Percentiles rank a stretch among this genome's conserved stretches.
These are phyloP conservation scores for Ambrosiella xylebori DNA, from an alignment of 2,329 filamentous ascomycete genomes.

Conservation along the genomic window DNA sequence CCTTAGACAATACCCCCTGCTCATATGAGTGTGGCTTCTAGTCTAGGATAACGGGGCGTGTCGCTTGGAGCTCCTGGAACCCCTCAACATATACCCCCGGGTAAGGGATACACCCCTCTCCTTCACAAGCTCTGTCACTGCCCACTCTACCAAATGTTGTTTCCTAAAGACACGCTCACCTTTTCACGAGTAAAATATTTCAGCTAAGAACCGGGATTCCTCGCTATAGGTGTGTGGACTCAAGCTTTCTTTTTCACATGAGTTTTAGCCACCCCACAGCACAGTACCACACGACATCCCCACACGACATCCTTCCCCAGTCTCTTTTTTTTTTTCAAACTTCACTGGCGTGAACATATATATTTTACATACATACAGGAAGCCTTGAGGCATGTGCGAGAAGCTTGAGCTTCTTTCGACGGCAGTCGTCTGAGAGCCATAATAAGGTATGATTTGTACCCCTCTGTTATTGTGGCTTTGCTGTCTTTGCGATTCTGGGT, in stretches of 20 bases:
- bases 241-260: neutral
- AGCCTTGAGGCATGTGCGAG: neutral
- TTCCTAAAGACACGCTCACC: neutral
- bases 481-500: neutral
- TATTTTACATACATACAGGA: neutral
- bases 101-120: neutral
- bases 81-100: neutral
- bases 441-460: neutral
- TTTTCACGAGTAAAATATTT: neutral
- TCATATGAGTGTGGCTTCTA: no score
- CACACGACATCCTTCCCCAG: no score
- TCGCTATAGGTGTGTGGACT: neutral
- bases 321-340: neutral
- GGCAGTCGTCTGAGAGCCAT: neutral
- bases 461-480: neutral
- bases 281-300: no score
- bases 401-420: neutral
- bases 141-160: neutral
- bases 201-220: neutral
- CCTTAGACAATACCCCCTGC: no score
- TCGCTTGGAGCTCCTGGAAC: neutral
- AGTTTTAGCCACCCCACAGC: no score
- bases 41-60: no score
- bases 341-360: neutral
- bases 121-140: neutral